phyloP scores from a whole-genome alignment of 192 early-diverging fungal genomes.

The Chytriomyces hyalinus region DNA sequence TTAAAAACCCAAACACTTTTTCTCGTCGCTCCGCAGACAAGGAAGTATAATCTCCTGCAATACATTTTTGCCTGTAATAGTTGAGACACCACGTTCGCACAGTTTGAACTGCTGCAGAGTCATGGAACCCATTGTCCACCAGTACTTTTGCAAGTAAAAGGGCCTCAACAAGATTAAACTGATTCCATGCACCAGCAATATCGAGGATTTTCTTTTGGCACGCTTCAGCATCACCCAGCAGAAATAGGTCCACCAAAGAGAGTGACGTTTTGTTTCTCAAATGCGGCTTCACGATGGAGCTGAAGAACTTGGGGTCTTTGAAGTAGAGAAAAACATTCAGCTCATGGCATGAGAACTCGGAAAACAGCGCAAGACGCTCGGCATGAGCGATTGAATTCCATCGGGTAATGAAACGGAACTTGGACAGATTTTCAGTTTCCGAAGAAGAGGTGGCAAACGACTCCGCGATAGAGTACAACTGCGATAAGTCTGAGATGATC shows the following conservation, averaged over 20 bases:
- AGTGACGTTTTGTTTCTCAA: constrained; percentile 8
- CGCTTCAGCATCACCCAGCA: constrained; percentile 15
- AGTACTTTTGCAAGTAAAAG: constrained; percentile 13
- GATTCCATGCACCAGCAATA: constrained; percentile 8
- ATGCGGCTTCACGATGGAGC: constrained; percentile 19
- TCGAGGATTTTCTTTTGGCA: background rate
- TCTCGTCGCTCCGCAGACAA: background rate
- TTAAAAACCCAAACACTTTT: constrained; percentile 4
- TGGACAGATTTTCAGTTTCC: background rate
- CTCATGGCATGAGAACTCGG: constrained; percentile 33
- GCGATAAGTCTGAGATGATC: constrained; percentile 5
- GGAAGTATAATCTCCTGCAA: background rate
- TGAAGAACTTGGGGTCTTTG: constrained; percentile 27
- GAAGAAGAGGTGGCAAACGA: background rate
- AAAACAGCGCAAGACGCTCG: background rate
- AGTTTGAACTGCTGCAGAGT: background rate
- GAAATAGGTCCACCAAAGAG: constrained; percentile 5
- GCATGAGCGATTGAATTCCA: constrained; percentile 11
- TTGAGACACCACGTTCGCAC: constrained; percentile 8
- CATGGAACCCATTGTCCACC: background rate
- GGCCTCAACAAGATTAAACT: constrained; percentile 19
- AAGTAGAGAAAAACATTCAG: constrained; percentile 28
- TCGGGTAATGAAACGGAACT: constrained; percentile 24
- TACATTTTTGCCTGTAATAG: constrained; percentile 11
- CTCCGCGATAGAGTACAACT: constrained; percentile 27